Conservation (phyloP, 768 basidiomycete species). For the Xanthoconium purpureum region DNA sequence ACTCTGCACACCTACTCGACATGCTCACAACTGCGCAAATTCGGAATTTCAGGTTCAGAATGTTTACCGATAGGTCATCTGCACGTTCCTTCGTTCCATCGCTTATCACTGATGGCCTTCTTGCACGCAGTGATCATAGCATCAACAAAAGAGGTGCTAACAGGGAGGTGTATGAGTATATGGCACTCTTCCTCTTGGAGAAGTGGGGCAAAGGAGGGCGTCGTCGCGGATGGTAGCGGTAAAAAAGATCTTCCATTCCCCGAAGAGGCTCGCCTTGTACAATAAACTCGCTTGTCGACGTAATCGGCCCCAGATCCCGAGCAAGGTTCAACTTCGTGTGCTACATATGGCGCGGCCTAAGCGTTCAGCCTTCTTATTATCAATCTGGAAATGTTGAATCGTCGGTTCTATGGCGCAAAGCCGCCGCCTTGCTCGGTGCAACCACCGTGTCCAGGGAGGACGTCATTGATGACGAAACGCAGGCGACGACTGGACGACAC, state of each 20-base stretch:
- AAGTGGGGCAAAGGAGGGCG: conserved; percentile 89
- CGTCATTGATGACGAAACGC: not conserved
- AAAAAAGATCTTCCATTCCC: not conserved
- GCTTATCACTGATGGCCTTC: conserved; percentile 7
- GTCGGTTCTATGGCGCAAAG: not conserved
- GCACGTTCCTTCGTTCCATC: not conserved
- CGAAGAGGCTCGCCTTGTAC: not conserved
- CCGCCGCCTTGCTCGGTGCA: not conserved
- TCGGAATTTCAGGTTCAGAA: conserved; percentile 78
- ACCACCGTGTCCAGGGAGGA: not conserved
- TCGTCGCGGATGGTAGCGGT: conserved; percentile 53
- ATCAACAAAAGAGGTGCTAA: conserved; percentile 75
- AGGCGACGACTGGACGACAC: not conserved
- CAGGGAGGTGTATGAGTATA: conserved; percentile 82
- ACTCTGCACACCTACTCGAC: conserved; percentile 88
- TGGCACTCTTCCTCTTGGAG: conserved; percentile 81
- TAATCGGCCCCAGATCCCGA: conserved; percentile 2
- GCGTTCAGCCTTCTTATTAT: not conserved
- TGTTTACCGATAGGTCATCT: conserved; percentile 93
- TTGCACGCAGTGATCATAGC: conserved; percentile 64
- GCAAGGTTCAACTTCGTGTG: not conserved
- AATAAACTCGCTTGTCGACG: conserved; percentile 7
- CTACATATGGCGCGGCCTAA: not conserved
- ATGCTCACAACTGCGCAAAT: conserved; percentile 83
- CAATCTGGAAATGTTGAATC: not conserved